Evolutionary conservation across 352 stramenopile species (phyloP).

Genomic region (Phytopythium vexans): DNA sequence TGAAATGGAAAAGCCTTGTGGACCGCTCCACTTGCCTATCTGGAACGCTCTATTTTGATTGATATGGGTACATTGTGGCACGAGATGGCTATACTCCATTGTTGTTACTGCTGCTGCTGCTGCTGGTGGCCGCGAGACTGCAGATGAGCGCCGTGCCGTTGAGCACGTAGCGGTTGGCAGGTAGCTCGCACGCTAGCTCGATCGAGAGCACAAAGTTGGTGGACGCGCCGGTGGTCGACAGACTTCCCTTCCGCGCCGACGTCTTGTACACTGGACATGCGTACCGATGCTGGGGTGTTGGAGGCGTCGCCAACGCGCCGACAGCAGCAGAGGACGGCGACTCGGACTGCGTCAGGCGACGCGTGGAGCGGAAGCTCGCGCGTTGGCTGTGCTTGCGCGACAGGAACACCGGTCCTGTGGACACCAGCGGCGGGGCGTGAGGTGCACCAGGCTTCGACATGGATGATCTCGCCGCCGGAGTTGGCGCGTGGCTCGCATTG

Average conservation of each 20-base stretch:
- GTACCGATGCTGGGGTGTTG: slow-evolving; percentile 37
- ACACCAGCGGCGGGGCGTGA: too few relatives aligned
- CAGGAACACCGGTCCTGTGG: too few relatives aligned
- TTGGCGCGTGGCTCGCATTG: too few relatives aligned
- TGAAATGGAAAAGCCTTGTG: not conserved
- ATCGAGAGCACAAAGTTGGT: slow-evolving; percentile 93
- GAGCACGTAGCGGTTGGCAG: slow-evolving; percentile 83
- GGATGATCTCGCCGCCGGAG: too few relatives aligned
- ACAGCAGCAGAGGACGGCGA: not conserved
- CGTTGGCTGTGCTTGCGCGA: too few relatives aligned
- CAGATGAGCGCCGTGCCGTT: slow-evolving; percentile 89
- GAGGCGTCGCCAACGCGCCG: not conserved
- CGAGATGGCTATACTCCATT: not conserved
- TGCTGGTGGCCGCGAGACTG: slow-evolving; percentile 25
- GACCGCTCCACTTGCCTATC: not conserved
- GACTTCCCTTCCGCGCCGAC: slow-evolving; percentile 74
- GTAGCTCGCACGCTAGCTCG: slow-evolving; percentile 73
- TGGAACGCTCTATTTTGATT: not conserved
- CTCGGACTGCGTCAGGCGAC: not conserved
- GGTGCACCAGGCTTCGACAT: too few relatives aligned
- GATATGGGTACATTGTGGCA: not conserved
- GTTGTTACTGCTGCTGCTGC: not conserved
- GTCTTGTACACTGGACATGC: slow-evolving; percentile 94
- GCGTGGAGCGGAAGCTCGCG: too few relatives aligned
- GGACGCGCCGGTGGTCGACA: slow-evolving; percentile 91